Evolutionary conservation across 176 grass and related monocot genomes (phyloP).

Genomic region (Aegilops tauschii): DNA sequence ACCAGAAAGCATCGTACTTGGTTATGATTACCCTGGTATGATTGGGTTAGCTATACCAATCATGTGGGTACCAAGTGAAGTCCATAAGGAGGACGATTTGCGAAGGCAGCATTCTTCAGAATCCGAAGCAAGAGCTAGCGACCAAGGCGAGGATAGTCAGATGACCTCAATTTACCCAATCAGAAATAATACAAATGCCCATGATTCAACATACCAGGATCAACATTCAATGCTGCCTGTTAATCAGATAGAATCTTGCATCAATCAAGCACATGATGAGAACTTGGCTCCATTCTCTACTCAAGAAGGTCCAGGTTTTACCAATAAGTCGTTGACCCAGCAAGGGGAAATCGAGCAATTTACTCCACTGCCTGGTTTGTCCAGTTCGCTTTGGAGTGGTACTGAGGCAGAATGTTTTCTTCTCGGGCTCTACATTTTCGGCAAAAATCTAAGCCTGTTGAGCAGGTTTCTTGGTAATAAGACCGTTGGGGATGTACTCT

Average conservation of each 20-base stretch:
- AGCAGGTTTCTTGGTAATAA: slow-evolving; percentile 59
- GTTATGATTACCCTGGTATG: slow-evolving; percentile 40
- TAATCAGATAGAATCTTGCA: slow-evolving; percentile 26
- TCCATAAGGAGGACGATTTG: slow-evolving; percentile 22
- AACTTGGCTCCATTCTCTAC: slow-evolving; percentile 16
- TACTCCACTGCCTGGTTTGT: slow-evolving; percentile 55
- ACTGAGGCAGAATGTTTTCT: slow-evolving; percentile 56
- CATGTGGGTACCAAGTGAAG: slow-evolving; percentile 36
- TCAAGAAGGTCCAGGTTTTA: slow-evolving; percentile 8
- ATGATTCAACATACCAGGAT: slow-evolving; percentile 28
- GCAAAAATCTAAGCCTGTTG: slow-evolving; percentile 65
- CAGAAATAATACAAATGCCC: slow-evolving; percentile 3
- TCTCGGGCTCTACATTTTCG: slow-evolving; percentile 91
- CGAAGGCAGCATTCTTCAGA: slow-evolving; percentile 22
- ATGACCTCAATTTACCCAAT: slow-evolving; percentile 19
- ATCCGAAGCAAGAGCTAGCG: neutral
- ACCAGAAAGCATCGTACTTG: slow-evolving; percentile 1
- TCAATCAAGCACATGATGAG: slow-evolving; percentile 11
- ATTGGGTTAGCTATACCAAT: slow-evolving; percentile 57
- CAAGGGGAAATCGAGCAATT: slow-evolving; percentile 28
- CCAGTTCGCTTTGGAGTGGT: slow-evolving; percentile 54
- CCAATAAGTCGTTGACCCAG: slow-evolving; percentile 2
- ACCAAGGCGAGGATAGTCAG: slow-evolving; percentile 15
- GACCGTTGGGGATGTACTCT: slow-evolving; percentile 56
- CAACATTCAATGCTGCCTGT: neutral